Evolutionary conservation across 352 stramenopile genomes (phyloP), one percentile per base, ranked within the genome.

Genomic region (Elongisporangium prolatum): DNA sequence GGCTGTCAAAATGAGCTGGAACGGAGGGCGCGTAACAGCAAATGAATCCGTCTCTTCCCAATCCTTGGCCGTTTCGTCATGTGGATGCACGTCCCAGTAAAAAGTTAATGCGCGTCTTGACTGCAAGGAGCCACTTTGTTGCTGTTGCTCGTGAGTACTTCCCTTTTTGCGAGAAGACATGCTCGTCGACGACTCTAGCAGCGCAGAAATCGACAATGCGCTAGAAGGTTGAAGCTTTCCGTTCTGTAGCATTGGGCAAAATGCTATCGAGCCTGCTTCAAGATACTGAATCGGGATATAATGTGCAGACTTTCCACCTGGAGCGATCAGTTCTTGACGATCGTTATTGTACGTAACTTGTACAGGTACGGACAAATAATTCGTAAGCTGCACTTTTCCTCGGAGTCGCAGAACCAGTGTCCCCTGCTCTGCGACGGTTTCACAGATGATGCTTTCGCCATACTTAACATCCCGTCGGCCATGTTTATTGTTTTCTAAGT

Each of bases 271-370:
- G 0, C 85, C 81, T 21, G 69, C 68, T 20, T 91, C 80, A 9
- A 93, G 65, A 48, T 82, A 91, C 58, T 95, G 85, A 48, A 95
- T 87, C 3, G 85, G 85, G 28, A 93, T 72, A 55, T 92, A 95
- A 34, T 92, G 80, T 14, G 81, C 75, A 11, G 63, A 38, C 2
- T 72, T 72, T 1, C 69, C 80, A 21, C 74, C 71, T 0, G 77
- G 73, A 6, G 73, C 65, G 8, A 93, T 75, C 6, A 73, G 71
- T 56, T 86, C 80, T 24, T 74, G 64, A 4, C 77, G 65, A 47
- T 80, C 67, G 20, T 85, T 69, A 38, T 93, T 80, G 71, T 95
- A 95, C n/a, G 79, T 74, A 9, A 93, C 69, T 63, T 92, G 69
- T 13, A 95, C 83, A 3, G 81, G 76, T 34, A 91, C 69, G 14